phyloP scores from a whole-genome alignment of 345 rosid genomes.

The Melaleuca alternifolia region DNA sequence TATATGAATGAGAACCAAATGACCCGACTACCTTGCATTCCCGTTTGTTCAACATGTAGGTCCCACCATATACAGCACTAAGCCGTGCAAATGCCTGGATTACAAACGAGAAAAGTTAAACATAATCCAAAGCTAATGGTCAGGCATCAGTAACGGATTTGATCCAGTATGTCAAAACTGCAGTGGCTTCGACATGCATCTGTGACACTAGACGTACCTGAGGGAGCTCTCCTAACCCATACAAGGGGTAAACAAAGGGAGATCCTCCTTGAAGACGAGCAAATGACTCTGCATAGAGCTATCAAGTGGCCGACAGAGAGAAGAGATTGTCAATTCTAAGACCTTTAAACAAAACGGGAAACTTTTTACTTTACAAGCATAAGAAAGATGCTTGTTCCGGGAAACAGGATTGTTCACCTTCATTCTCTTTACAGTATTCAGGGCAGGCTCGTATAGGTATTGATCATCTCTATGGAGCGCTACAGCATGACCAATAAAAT shows the following conservation, averaged over 20 bases:
- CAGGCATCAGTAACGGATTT: not conserved
- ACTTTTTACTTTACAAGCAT: not conserved
- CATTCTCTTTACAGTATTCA: conserved; percentile 92
- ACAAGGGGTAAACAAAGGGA: conserved; percentile 89
- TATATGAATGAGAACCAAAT: not conserved
- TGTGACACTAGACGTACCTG: conserved; percentile 37
- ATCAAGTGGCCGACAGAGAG: not conserved
- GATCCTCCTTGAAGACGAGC: conserved; percentile 99
- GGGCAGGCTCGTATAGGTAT: conserved; percentile 79
- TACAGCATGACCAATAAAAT: conserved; percentile 94
- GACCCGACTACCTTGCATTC: conserved; percentile 65
- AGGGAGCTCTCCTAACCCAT: conserved; percentile 96
- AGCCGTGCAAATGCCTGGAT: conserved; percentile 93
- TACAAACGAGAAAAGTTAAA: not conserved
- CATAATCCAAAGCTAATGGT: not conserved
- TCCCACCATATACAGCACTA: conserved; percentile 98
- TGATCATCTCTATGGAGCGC: conserved; percentile 88
- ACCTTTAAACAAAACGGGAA: not conserved
- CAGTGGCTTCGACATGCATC: not conserved
- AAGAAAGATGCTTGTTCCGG: not conserved
- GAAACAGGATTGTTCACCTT: conserved; percentile 37
- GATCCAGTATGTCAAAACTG: not conserved
- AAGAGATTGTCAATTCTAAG: not conserved
- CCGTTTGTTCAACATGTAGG: conserved; percentile 91
- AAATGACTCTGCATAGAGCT: conserved; percentile 89